Percentiles rank a stretch among this genome's conserved stretches.
These are phyloP conservation scores for Endocarpon pusillum DNA, from an alignment of 495 filamentous ascomycete species.

Conservation along the genomic window DNA sequence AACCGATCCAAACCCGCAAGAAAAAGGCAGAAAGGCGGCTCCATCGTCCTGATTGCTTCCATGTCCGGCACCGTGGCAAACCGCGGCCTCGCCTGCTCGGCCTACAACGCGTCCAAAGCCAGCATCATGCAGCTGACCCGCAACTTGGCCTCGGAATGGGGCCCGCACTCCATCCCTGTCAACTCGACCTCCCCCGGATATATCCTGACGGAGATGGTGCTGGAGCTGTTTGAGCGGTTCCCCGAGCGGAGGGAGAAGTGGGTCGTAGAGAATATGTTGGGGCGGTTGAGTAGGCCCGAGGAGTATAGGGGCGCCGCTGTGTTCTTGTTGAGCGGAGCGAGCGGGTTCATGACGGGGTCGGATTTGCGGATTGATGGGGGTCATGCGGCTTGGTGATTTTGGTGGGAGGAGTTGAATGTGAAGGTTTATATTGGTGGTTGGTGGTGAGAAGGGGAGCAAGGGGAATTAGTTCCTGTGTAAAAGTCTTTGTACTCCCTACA, in stretches of 20 bases:
- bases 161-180: slow-evolving; percentile 69
- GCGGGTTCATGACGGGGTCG: slow-evolving; percentile 70
- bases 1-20: too few species aligned
- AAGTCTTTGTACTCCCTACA: too few species aligned
- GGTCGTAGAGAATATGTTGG: slow-evolving; percentile 82
- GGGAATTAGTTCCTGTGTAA: too few species aligned
- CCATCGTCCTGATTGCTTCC: slow-evolving; percentile 54
- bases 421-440: too few species aligned
- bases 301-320: slow-evolving; percentile 68
- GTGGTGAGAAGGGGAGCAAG: too few species aligned
- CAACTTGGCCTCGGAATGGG: slow-evolving; percentile 83
- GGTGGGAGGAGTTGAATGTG: background rate
- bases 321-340: slow-evolving; percentile 78
- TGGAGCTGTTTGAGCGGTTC: slow-evolving; percentile 54
- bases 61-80: slow-evolving; percentile 64
- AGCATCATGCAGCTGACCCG: slow-evolving; percentile 70
- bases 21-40: slow-evolving; percentile 51
- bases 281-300: slow-evolving; percentile 55
- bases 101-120: slow-evolving; percentile 85
- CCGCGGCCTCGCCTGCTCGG: slow-evolving; percentile 49
- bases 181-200: slow-evolving; percentile 94
- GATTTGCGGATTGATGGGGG: slow-evolving; percentile 73
- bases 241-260: slow-evolving; percentile 63
- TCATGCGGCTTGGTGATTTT: slow-evolving; percentile 55
- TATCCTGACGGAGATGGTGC: slow-evolving; percentile 85